Evolutionary conservation across 1,284 basidiomycete genomes (phyloP).

Genomic region (Tilletia indica): DNA sequence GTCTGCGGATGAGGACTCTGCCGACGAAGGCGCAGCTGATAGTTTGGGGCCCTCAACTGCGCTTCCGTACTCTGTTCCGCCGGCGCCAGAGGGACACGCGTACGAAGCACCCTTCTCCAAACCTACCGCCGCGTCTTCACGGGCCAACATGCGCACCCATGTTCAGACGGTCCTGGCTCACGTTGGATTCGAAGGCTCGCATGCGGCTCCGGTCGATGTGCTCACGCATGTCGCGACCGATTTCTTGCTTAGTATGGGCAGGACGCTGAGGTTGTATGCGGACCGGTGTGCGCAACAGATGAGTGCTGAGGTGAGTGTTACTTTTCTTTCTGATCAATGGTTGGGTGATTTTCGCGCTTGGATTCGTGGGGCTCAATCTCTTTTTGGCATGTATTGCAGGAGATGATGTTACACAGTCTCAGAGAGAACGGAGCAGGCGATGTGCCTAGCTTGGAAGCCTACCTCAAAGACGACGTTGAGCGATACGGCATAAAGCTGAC

Average conservation of each 20-base stretch:
- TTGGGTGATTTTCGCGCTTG: not conserved
- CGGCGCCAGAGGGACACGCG: not conserved
- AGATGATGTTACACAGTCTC: conserved; percentile 84
- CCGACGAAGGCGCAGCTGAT: conserved; percentile 19
- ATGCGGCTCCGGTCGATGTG: conserved; percentile 68
- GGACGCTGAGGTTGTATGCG: conserved; percentile 74
- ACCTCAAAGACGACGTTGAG: conserved; percentile 84
- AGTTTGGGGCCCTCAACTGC: not conserved
- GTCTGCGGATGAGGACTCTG: conserved; percentile 32
- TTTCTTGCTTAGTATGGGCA: conserved; percentile 80
- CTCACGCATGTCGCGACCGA: conserved; percentile 76
- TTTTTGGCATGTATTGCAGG: conserved; percentile 60
- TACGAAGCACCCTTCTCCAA: conserved; percentile 7
- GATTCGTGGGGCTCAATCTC: not conserved
- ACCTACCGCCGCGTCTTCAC: conserved; percentile 23
- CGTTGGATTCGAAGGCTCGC: conserved; percentile 47
- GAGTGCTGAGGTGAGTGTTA: conserved; percentile 70
- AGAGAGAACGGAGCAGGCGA: conserved; percentile 79
- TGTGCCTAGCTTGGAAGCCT: conserved; percentile 75
- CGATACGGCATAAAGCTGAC: conserved; percentile 73
- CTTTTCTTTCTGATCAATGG: too few relatives aligned
- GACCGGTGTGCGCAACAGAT: conserved; percentile 78
- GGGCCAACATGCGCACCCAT: conserved; percentile 35
- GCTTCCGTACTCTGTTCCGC: not conserved
- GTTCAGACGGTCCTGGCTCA: conserved; percentile 44